phyloP scores from a whole-genome alignment of 768 basidiomycete genomes.

The Tephrocybe sp. region DNA sequence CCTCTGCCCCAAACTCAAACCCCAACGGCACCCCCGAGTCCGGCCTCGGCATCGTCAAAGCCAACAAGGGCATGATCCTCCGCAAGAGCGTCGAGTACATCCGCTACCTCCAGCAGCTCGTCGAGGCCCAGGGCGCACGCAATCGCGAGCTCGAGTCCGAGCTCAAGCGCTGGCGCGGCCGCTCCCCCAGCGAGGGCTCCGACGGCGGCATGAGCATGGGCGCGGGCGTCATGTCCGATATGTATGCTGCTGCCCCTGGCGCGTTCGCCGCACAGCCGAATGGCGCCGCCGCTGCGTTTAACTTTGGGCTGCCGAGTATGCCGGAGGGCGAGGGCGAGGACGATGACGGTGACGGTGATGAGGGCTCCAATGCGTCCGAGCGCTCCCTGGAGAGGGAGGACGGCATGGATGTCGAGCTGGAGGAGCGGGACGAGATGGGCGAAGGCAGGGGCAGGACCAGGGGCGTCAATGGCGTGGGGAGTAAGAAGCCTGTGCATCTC shows the following conservation, averaged over 20 bases:
- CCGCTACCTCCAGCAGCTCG: constrained; percentile 84
- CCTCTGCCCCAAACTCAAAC: neutral
- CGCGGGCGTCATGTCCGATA: constrained; percentile 7
- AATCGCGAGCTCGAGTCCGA: constrained; percentile 80
- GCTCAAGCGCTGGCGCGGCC: constrained; percentile 44
- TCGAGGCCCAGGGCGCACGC: constrained; percentile 73
- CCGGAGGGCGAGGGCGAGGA: constrained; percentile 21
- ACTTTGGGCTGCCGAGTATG: constrained; percentile 29
- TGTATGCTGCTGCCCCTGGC: constrained; percentile 3
- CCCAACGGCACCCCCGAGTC: neutral
- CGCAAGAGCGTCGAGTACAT: constrained; percentile 81
- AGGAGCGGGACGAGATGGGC: constrained; percentile 3
- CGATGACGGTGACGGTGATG: constrained; percentile 6
- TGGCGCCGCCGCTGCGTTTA: constrained; percentile 10
- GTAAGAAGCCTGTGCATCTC: constrained; percentile 11
- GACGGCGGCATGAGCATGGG: neutral
- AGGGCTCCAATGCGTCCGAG: neutral
- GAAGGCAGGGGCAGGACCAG: constrained; percentile 19
- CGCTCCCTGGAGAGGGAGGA: constrained; percentile 1
- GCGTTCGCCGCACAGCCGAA: too few relatives aligned
- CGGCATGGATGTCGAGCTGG: constrained; percentile 19
- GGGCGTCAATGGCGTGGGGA: constrained; percentile 10
- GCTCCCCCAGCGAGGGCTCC: neutral
- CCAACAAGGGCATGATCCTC: constrained; percentile 94
- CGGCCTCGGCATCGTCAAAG: constrained; percentile 63